phyloP scores from a whole-genome alignment of 257 asterid species.

The Solanum arcanum region DNA sequence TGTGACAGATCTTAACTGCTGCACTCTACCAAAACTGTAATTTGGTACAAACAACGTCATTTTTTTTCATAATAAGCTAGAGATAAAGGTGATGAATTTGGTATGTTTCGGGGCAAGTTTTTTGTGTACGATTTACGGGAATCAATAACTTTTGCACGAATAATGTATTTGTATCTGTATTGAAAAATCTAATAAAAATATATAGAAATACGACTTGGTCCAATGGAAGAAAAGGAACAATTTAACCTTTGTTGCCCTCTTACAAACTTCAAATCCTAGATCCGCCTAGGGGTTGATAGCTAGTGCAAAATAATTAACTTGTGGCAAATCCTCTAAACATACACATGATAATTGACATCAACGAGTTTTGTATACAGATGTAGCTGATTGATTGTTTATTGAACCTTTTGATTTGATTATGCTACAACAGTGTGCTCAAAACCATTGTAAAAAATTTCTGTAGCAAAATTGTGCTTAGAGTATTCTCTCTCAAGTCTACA shows the following conservation, averaged over 20 bases:
- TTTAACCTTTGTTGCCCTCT: not conserved
- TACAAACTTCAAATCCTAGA: not conserved
- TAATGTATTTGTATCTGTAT: not conserved
- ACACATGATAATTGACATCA: not conserved
- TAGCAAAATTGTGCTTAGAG: not conserved
- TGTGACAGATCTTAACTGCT: not conserved
- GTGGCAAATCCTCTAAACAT: not conserved
- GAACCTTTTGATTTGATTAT: not conserved
- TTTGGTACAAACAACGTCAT: not conserved
- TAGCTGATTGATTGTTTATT: not conserved
- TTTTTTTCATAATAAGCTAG: not conserved
- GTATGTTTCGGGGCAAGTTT: not conserved
- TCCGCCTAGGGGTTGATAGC: not conserved
- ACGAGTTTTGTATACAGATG: not conserved
- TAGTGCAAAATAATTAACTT: not conserved
- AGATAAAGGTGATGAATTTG: not conserved
- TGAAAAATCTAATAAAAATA: not conserved
- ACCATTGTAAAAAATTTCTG: not conserved
- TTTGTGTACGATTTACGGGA: not conserved
- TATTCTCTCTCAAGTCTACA: not conserved
- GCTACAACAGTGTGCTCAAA: not conserved
- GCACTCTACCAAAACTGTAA: conserved; percentile 6
- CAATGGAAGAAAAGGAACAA: not conserved
- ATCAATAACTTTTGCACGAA: not conserved
- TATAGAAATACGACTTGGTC: not conserved